Evolutionary conservation across 495 filamentous ascomycete species (phyloP).

Genomic region (Neurospora intermedia): DNA sequence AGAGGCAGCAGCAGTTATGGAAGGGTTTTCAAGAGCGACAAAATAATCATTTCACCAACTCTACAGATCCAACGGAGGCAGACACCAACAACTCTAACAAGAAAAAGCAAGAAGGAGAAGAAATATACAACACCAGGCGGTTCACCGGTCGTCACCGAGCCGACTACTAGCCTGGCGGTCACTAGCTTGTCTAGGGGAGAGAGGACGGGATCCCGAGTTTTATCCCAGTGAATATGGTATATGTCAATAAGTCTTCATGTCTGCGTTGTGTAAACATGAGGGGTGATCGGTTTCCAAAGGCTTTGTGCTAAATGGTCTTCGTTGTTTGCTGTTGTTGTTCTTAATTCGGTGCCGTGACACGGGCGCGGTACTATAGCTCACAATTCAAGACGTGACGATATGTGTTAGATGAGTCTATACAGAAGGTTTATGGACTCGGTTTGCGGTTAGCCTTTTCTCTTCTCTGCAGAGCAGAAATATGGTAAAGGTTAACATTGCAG

Average conservation of each 20-base stretch:
- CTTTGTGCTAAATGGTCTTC: not conserved
- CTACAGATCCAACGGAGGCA: not conserved
- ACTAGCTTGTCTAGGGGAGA: slow-evolving; percentile 34
- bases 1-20: not conserved
- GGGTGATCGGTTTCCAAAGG: not conserved
- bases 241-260: not conserved
- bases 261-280: not conserved
- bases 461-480: too few relatives aligned
- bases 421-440: too few relatives aligned
- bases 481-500: too few relatives aligned
- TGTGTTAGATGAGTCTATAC: too few relatives aligned
- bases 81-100: not conserved
- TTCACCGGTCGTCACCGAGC: not conserved
- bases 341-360: too few relatives aligned
- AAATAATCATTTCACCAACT: not conserved
- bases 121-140: not conserved
- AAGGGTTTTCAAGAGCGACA: not conserved
- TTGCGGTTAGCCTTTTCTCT: too few relatives aligned
- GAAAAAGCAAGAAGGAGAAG: not conserved
- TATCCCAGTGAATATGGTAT: not conserved
- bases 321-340: too few relatives aligned
- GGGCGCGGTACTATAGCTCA: too few relatives aligned
- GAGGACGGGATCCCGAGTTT: slow-evolving; percentile 41
- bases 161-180: not conserved
- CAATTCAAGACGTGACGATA: too few relatives aligned